A percentile compares a stretch with the other conserved stretches of the same genome.
These are phyloP conservation scores for Suillus bovinus DNA, from an alignment of 768 basidiomycete species.

Conservation along the genomic window DNA sequence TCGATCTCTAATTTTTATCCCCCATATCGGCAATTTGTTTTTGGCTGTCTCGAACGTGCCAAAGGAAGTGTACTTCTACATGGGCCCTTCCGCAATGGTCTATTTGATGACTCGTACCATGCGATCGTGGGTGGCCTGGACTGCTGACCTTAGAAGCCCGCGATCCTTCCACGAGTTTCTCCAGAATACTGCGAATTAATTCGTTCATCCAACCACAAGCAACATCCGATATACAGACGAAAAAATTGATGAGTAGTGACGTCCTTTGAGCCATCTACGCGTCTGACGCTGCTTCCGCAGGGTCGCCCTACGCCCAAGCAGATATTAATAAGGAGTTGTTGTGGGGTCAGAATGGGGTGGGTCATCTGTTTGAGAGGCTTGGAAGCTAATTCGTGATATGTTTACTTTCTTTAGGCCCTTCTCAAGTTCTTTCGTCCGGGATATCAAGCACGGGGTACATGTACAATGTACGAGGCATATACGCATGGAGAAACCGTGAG, in stretches of 20 bases:
- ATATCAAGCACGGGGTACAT: not conserved
- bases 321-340: not conserved
- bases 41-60: not conserved
- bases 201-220: not conserved
- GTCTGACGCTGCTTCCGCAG: not conserved
- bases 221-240: not conserved
- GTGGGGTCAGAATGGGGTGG: not conserved
- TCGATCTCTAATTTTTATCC: slow-evolving; percentile 2
- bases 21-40: slow-evolving; percentile 8
- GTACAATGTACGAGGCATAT: not conserved
- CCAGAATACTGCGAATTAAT: not conserved
- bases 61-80: slow-evolving; percentile 1
- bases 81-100: not conserved
- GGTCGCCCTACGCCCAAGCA: slow-evolving; percentile 3
- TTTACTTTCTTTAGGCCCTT: not conserved
- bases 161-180: slow-evolving; percentile 6
- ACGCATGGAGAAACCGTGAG: not conserved
- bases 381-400: not conserved
- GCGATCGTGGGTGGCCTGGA: slow-evolving; percentile 5
- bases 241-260: not conserved
- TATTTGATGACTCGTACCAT: not conserved
- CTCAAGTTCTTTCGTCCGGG: not conserved
- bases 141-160: slow-evolving; percentile 2
- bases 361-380: not conserved
- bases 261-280: not conserved